Evolutionary conservation across 179 eudicot genomes (phyloP), one percentile per base, ranked within the genome.

Genomic region (Actinidia chinensis): DNA sequence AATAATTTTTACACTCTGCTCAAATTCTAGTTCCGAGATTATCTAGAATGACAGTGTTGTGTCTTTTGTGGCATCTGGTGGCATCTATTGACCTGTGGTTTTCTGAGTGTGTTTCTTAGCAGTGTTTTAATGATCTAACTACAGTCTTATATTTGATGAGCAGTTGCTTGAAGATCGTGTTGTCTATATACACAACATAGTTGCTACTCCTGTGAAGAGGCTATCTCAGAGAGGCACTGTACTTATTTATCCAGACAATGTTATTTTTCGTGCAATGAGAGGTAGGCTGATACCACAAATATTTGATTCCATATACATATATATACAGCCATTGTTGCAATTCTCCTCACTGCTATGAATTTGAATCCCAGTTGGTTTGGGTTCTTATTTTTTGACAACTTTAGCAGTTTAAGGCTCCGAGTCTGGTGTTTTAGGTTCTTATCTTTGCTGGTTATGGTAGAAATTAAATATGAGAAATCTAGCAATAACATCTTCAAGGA

Each of bases 111-210:
- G 7, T 43, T 60, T n/a, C 3, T 8, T 50, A 25, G 64, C 61
- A 23, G 55, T 40, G 20, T 68, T 25, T 67, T 58, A 51, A 55
- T 48, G 50, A 73, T 68, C 50, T 60, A 75, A 82, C 58, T 75
- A 58, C 7, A 40, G 33, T 55, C 9, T 20, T 69, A 6, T 8
- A 64, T 83, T 42, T 47, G 20, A 75, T 63, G 42, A 36, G 61
- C 87, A 95, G 99, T 79, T 95, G 80, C 83, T 81, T 82, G 95
- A 90, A 82, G 91, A 93, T 60, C 96, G 98, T 43, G 79, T 83
- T 79, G 76, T 86, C 25, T 84, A 78, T 80, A 84, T 95, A 77
- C 82, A 73, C 69, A 84, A 88, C 70, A 80, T 93, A 59, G 85
- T 93, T 67, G 75, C 79, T 75, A 88, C 85, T 72, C 92, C 91